A percentile compares a stretch with the other conserved stretches of the same genome.
Conservation (phyloP, 2,329 filamentous ascomycete genomes). For the Coniosporium uncinatum region DNA sequence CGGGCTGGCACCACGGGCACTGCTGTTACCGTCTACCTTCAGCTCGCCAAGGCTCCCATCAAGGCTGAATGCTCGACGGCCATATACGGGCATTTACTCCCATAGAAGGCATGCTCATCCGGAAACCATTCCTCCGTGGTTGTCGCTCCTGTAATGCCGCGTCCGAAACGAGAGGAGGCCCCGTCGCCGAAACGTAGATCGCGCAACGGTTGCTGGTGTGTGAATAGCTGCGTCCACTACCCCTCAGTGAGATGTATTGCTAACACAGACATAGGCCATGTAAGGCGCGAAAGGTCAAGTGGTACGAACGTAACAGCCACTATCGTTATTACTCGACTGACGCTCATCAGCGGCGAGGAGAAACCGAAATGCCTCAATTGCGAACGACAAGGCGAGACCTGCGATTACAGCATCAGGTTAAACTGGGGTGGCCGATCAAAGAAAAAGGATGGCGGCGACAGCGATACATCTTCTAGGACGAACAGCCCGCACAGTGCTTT, state of each 20-base stretch:
- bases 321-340: background rate
- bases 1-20: no score
- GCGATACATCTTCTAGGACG: background rate
- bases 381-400: slow-evolving; percentile 63
- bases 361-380: slow-evolving; percentile 66
- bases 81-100: no score
- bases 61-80: no score
- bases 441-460: slow-evolving; percentile 38
- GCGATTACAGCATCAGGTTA: slow-evolving; percentile 76
- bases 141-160: no score
- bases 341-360: slow-evolving; percentile 55
- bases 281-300: slow-evolving; percentile 76
- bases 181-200: slow-evolving; percentile 62
- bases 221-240: no score
- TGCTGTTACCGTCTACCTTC: no score
- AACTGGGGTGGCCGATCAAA: slow-evolving; percentile 75
- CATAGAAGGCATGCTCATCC: no score
- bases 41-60: no score
- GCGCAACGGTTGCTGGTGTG: slow-evolving; percentile 63
- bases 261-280: slow-evolving; percentile 63
- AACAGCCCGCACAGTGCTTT: slow-evolving; percentile 4
- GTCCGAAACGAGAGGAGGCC: slow-evolving; percentile 57
- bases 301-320: slow-evolving; percentile 33
- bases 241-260: no score
- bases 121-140: no score